phyloP scores from a whole-genome alignment of 495 filamentous ascomycete species.

The Lophium mytilinum region DNA sequence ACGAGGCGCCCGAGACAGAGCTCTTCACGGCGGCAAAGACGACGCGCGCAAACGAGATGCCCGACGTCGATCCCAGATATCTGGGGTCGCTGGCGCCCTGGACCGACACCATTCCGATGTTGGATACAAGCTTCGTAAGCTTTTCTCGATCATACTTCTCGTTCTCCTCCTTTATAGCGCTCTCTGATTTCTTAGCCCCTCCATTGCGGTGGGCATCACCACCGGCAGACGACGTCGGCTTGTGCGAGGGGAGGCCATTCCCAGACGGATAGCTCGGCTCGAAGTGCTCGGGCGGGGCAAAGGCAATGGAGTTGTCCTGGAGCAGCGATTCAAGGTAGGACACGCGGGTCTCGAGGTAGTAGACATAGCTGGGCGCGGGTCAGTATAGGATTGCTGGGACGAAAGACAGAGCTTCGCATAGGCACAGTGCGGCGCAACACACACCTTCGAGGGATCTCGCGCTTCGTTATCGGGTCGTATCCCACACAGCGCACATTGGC shows the following conservation, averaged over 20 bases:
- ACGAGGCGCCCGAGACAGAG: slow-evolving; percentile 49
- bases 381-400: slow-evolving; percentile 6
- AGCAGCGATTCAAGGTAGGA: slow-evolving; percentile 76
- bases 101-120: slow-evolving; percentile 68
- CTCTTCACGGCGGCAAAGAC: slow-evolving; percentile 92
- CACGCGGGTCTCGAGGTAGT: slow-evolving; percentile 82
- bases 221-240: not conserved
- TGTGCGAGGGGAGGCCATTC: slow-evolving; percentile 9
- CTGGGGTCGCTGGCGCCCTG: slow-evolving; percentile 68
- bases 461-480: slow-evolving; percentile 92
- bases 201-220: slow-evolving; percentile 2
- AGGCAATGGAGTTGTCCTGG: slow-evolving; percentile 58
- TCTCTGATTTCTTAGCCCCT: slow-evolving; percentile 14
- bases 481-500: slow-evolving; percentile 82
- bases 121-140: slow-evolving; percentile 64
- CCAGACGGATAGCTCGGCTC: slow-evolving; percentile 41
- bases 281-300: slow-evolving; percentile 67
- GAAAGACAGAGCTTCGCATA: too few species aligned
- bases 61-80: slow-evolving; percentile 77
- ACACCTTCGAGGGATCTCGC: slow-evolving; percentile 78
- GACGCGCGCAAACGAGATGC: slow-evolving; percentile 88
- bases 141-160: slow-evolving; percentile 53
- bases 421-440: slow-evolving; percentile 12
- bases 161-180: slow-evolving; percentile 27
- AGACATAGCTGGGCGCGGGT: slow-evolving; percentile 63